Percentiles rank a stretch among this genome's conserved stretches.
phyloP scores from a whole-genome alignment of 140 eudicot genomes.

The Ambrosia hybrid region DNA sequence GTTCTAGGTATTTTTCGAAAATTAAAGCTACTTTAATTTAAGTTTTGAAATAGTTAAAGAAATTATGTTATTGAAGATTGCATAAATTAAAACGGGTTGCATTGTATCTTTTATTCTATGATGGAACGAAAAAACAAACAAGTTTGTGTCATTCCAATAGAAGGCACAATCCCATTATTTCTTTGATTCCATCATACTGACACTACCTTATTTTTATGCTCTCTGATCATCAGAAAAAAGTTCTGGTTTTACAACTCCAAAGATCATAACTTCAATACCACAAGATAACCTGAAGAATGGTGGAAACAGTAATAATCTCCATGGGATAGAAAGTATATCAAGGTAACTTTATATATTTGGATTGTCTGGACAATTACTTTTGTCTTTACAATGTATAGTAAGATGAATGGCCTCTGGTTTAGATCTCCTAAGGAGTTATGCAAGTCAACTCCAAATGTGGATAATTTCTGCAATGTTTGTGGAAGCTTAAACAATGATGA shows the following conservation, averaged over 20 bases:
- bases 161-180: too few species aligned
- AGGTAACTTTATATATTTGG: slow-evolving; percentile 35
- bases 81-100: too few species aligned
- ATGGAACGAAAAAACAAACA: too few species aligned
- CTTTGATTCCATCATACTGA: neutral
- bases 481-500: slow-evolving; percentile 48
- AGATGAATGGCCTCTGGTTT: slow-evolving; percentile 27
- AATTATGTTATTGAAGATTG: neutral
- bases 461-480: slow-evolving; percentile 50
- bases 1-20: neutral
- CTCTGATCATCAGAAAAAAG: slow-evolving; percentile 38
- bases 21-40: neutral
- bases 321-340: slow-evolving; percentile 17
- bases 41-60: neutral
- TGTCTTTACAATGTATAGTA: slow-evolving; percentile 19
- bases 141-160: too few species aligned
- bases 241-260: slow-evolving; percentile 25
- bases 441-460: slow-evolving; percentile 33
- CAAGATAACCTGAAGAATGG: slow-evolving; percentile 28
- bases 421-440: slow-evolving; percentile 33
- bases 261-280: slow-evolving; percentile 25
- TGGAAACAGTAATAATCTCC: slow-evolving; percentile 14
- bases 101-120: too few species aligned
- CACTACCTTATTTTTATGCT: slow-evolving; percentile 16
- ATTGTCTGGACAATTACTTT: slow-evolving; percentile 19